phyloP scores from a whole-genome alignment of 176 grass and related monocot species.

The Ananas comosus region DNA sequence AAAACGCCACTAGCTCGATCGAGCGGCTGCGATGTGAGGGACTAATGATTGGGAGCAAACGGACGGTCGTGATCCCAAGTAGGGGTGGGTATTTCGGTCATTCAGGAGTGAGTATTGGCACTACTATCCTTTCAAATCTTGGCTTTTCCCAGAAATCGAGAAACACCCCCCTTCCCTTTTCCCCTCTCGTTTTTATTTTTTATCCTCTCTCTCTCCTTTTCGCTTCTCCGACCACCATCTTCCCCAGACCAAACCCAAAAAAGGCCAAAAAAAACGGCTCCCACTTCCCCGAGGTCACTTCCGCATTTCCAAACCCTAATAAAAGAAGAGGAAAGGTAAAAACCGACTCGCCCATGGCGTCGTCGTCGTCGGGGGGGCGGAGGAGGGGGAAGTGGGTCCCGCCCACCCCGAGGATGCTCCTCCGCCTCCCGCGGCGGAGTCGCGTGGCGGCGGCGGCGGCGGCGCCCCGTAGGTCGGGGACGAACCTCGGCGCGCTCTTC shows the following conservation, averaged over 20 bases:
- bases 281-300: conserved; percentile 1
- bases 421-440: conserved; percentile 40
- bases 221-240: conserved; percentile 38
- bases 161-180: conserved; percentile 23
- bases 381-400: conserved; percentile 41
- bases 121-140: conserved; percentile 50
- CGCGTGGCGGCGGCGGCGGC: not conserved
- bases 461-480: not conserved
- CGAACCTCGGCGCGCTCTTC: conserved; percentile 52
- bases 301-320: conserved; percentile 6
- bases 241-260: conserved; percentile 19
- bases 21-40: not conserved
- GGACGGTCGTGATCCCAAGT: not conserved
- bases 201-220: conserved; percentile 22
- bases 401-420: conserved; percentile 32
- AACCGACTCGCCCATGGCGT: not conserved
- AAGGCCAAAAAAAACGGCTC: conserved; percentile 22
- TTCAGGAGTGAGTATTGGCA: conserved; percentile 15
- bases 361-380: conserved; percentile 33
- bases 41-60: conserved; percentile 7
- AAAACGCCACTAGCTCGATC: not conserved
- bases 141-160: conserved; percentile 52
- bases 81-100: conserved; percentile 31
- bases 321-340: too few species aligned
- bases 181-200: too few species aligned